These are phyloP conservation scores for Ophiognomonia clavigignenti-juglandacearum DNA, from an alignment of 2,329 filamentous ascomycete genomes.

Conservation along the genomic window DNA sequence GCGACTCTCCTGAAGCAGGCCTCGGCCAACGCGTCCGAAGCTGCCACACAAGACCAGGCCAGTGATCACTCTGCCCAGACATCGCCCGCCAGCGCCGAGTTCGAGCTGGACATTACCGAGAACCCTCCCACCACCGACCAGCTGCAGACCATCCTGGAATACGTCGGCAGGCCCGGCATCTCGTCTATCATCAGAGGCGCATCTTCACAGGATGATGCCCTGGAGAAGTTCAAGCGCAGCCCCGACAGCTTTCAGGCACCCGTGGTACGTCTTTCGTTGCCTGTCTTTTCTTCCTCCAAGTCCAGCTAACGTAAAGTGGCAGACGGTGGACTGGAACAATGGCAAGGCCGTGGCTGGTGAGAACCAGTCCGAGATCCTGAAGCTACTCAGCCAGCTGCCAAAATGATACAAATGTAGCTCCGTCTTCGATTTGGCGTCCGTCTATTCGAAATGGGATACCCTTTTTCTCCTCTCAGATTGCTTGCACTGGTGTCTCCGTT, in stretches of 20 bases:
- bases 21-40: slow-evolving; percentile 62
- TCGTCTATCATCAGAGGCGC: slow-evolving; percentile 67
- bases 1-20: slow-evolving; percentile 76
- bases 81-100: slow-evolving; percentile 55
- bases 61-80: slow-evolving; percentile 60
- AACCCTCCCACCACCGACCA: slow-evolving; percentile 55
- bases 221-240: slow-evolving; percentile 71
- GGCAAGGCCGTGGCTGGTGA: slow-evolving; percentile 75
- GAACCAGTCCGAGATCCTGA: slow-evolving; percentile 84
- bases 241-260: slow-evolving; percentile 67
- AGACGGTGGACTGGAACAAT: slow-evolving; percentile 89
- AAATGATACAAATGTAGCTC: slow-evolving; percentile 14
- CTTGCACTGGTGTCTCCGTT: no score
- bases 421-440: background rate
- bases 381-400: slow-evolving; percentile 60
- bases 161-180: slow-evolving; percentile 59
- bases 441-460: slow-evolving; percentile 8
- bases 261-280: slow-evolving; percentile 53
- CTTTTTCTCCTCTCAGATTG: background rate
- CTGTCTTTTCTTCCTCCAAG: background rate
- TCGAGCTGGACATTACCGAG: slow-evolving; percentile 61
- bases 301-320: slow-evolving; percentile 20
- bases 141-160: slow-evolving; percentile 31
- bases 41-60: slow-evolving; percentile 70
- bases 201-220: slow-evolving; percentile 66